These are phyloP conservation scores for Gossypium herbaceum DNA, from an alignment of 345 rosid species.

Conservation along the genomic window DNA sequence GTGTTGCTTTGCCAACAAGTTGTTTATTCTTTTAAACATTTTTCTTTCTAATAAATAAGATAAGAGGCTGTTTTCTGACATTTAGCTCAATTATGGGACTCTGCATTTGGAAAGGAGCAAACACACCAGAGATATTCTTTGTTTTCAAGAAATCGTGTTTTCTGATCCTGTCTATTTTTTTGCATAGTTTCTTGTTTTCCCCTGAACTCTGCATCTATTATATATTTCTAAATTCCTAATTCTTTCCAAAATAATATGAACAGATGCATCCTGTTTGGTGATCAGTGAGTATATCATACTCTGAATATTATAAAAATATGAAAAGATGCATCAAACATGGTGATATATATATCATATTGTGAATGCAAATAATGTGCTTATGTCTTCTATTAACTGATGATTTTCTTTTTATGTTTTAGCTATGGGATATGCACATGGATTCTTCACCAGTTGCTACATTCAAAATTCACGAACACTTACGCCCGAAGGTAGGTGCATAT, in stretches of 20 bases:
- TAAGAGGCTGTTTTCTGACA: background rate
- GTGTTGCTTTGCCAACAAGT: background rate
- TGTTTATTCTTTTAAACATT: background rate
- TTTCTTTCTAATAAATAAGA: background rate
- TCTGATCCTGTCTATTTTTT: background rate
- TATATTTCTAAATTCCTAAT: background rate
- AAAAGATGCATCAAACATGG: background rate
- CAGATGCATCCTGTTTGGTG: background rate
- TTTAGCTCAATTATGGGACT: background rate
- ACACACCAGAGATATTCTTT: background rate
- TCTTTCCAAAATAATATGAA: background rate
- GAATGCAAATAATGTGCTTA: slow-evolving; percentile 4
- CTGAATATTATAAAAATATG: background rate
- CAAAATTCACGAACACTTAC: slow-evolving; percentile 55
- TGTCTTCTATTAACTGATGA: too few species aligned
- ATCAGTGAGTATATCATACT: background rate
- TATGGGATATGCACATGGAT: slow-evolving; percentile 59
- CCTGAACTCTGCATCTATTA: background rate
- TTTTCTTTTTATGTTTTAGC: slow-evolving; percentile 29
- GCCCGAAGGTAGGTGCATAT: slow-evolving; percentile 42
- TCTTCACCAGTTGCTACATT: slow-evolving; percentile 48
- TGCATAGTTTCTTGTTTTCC: background rate
- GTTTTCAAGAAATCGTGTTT: background rate
- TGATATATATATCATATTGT: background rate
- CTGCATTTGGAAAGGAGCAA: slow-evolving; percentile 1